Percentiles rank a stretch among this genome's conserved stretches.
phyloP scores from a whole-genome alignment of 2,329 filamentous ascomycete species.

The Aspergillus candidus region DNA sequence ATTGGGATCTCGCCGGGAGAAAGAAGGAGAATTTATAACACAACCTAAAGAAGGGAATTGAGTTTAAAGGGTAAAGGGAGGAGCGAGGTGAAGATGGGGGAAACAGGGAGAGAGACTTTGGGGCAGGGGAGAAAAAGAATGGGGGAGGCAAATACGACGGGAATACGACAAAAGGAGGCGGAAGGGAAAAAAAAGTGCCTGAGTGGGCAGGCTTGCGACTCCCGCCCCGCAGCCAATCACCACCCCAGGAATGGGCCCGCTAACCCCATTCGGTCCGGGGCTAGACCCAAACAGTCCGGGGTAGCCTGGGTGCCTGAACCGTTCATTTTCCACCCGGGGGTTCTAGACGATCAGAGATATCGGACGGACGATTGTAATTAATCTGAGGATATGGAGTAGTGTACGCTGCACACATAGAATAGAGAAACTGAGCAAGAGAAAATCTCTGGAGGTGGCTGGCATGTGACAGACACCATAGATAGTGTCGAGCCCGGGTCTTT shows the following conservation, averaged over 20 bases:
- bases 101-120: not conserved
- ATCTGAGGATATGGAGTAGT: too few relatives aligned
- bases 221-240: constrained; percentile 17
- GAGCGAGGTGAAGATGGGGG: constrained; percentile 2
- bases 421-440: too few relatives aligned
- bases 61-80: constrained; percentile 5
- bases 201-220: constrained; percentile 16
- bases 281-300: too few relatives aligned
- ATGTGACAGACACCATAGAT: too few relatives aligned
- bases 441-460: too few relatives aligned
- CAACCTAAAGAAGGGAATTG: constrained; percentile 8
- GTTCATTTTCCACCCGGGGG: too few relatives aligned
- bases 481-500: too few relatives aligned
- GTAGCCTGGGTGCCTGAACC: too few relatives aligned
- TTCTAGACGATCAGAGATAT: too few relatives aligned
- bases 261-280: constrained; percentile 4
- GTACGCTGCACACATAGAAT: too few relatives aligned
- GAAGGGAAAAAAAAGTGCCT: constrained; percentile 3
- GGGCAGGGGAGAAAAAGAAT: not conserved
- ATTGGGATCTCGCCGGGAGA: constrained; percentile 2
- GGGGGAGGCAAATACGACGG: too few relatives aligned
- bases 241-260: not conserved
- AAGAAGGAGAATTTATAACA: constrained; percentile 3
- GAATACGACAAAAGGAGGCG: not conserved
- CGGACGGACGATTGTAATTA: too few relatives aligned